phyloP scores from a whole-genome alignment of 2,329 filamentous ascomycete genomes.

The Diplocarpon mali region DNA sequence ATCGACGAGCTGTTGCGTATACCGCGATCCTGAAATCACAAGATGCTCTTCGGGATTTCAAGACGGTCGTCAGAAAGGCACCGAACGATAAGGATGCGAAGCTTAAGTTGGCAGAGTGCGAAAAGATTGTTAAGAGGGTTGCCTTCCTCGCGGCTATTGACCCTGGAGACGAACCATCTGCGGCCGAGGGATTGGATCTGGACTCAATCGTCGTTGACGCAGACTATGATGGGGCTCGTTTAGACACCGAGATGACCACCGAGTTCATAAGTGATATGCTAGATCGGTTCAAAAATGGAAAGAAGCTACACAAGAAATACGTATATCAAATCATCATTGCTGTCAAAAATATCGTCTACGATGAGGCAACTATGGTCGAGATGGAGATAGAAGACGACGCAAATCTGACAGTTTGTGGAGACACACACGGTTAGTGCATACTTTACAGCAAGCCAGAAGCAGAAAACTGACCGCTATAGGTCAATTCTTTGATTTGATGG shows the following conservation, averaged over 20 bases:
- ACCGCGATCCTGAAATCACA: conserved; percentile 82
- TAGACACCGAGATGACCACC: conserved; percentile 79
- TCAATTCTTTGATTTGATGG: conserved; percentile 94
- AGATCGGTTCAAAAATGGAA: conserved; percentile 87
- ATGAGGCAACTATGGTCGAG: conserved; percentile 96
- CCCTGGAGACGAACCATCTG: conserved; percentile 82
- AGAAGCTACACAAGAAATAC: conserved; percentile 92
- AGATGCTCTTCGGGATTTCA: conserved; percentile 87
- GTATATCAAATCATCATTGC: conserved; percentile 92
- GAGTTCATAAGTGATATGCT: conserved; percentile 98
- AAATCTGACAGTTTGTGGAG: conserved; percentile 86
- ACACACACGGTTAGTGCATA: conserved; percentile 68
- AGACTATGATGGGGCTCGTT: conserved; percentile 70
- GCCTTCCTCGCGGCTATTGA: conserved; percentile 95
- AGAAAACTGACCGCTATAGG: conserved; percentile 36
- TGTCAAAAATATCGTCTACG: conserved; percentile 79
- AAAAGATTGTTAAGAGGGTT: conserved; percentile 84
- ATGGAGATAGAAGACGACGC: conserved; percentile 67
- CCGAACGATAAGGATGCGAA: conserved; percentile 84
- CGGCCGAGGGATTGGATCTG: conserved; percentile 79
- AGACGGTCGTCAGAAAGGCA: conserved; percentile 75
- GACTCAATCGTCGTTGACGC: conserved; percentile 75
- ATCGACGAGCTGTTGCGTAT: conserved; percentile 82
- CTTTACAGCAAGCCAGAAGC: not conserved
- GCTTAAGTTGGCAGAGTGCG: conserved; percentile 82